A percentile compares a stretch with the other conserved stretches of the same genome.
Conservation (phyloP, 2,329 filamentous ascomycete species). For the Botrytis aclada region DNA sequence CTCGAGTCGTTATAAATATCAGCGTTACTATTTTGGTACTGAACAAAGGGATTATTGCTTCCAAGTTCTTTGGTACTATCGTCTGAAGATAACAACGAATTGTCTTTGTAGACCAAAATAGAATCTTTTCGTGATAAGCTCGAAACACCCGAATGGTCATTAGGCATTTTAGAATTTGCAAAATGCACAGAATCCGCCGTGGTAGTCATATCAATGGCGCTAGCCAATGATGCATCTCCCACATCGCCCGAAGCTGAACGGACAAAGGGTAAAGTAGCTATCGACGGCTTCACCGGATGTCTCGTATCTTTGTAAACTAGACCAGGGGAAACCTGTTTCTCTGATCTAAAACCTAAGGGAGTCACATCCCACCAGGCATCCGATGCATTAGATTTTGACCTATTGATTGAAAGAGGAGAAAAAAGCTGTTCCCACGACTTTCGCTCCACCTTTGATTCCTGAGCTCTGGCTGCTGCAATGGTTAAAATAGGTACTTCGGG, state of each 20-base stretch:
- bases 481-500: slow-evolving; percentile 38
- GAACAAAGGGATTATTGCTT: slow-evolving; percentile 33
- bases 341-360: slow-evolving; percentile 23
- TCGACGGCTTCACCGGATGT: slow-evolving; percentile 34
- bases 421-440: slow-evolving; percentile 38
- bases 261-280: slow-evolving; percentile 31
- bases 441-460: slow-evolving; percentile 27
- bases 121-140: not conserved
- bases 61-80: slow-evolving; percentile 21
- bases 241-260: slow-evolving; percentile 25
- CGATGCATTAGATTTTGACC: slow-evolving; percentile 33
- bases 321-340: slow-evolving; percentile 22
- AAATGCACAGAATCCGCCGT: not conserved
- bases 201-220: slow-evolving; percentile 11
- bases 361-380: slow-evolving; percentile 42
- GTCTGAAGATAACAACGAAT: slow-evolving; percentile 22
- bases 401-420: slow-evolving; percentile 35
- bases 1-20: slow-evolving; percentile 20
- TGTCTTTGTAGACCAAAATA: slow-evolving; percentile 24
- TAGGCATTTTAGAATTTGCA: not conserved
- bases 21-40: slow-evolving; percentile 19
- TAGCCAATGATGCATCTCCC: slow-evolving; percentile 20
- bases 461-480: slow-evolving; percentile 35
- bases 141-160: not conserved
- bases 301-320: slow-evolving; percentile 29